A percentile compares a stretch with the other conserved stretches of the same genome.
Conservation (phyloP, 768 basidiomycete genomes). For the Pholiota molesta region DNA sequence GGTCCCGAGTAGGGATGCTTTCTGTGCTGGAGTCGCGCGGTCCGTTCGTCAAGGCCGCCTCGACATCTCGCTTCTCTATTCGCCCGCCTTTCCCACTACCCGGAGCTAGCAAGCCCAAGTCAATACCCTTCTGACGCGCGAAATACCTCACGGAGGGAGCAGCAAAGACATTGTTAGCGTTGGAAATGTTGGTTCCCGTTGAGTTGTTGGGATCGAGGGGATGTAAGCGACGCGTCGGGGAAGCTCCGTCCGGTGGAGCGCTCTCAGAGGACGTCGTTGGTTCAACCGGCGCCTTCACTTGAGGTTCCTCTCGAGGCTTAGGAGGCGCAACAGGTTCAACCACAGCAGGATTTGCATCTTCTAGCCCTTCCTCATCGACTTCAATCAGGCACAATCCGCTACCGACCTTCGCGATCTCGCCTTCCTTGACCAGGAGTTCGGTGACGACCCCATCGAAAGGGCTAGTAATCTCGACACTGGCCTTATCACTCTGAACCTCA, state of each 20-base stretch:
- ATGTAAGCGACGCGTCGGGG: constrained; percentile 37
- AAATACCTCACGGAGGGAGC: constrained; percentile 80
- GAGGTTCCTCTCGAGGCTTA: constrained; percentile 1
- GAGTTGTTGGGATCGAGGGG: constrained; percentile 65
- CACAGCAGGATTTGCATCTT: constrained; percentile 21
- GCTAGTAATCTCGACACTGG: constrained; percentile 88
- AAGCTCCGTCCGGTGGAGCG: constrained; percentile 17
- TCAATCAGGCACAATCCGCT: constrained; percentile 78
- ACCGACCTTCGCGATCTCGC: constrained; percentile 85
- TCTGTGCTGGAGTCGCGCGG: constrained; percentile 17
- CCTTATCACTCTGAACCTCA: constrained; percentile 91
- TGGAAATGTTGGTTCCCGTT: constrained; percentile 7
- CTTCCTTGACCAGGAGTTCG: constrained; percentile 76
- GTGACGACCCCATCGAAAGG: constrained; percentile 80
- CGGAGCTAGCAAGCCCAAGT: constrained; percentile 56
- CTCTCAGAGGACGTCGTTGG: background rate
- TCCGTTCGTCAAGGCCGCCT: constrained; percentile 50
- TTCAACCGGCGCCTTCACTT: constrained; percentile 5
- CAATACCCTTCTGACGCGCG: constrained; percentile 66
- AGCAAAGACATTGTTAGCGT: constrained; percentile 53
- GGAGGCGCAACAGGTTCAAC: constrained; percentile 16
- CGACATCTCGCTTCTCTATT: constrained; percentile 75
- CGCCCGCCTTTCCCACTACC: constrained; percentile 79
- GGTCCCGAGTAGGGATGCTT: background rate
- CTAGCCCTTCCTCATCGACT: constrained; percentile 60